phyloP scores from a whole-genome alignment of 2,329 filamentous ascomycete genomes.

The Pseudofabraea citricarpa region DNA sequence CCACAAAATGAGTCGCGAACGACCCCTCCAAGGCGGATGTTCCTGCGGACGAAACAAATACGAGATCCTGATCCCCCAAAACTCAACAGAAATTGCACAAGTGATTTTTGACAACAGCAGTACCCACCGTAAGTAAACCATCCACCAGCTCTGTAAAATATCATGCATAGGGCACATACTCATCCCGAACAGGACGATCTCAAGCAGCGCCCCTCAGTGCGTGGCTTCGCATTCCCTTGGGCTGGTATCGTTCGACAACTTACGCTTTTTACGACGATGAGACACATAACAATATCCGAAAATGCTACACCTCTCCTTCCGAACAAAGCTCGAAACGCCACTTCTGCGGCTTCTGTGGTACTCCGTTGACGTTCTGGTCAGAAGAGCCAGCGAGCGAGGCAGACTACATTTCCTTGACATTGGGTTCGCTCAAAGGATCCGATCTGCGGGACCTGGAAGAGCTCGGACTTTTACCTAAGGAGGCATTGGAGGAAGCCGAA shows the following conservation, averaged over 20 bases:
- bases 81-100: constrained; percentile 51
- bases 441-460: constrained; percentile 71
- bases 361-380: constrained; percentile 77
- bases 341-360: constrained; percentile 92
- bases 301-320: constrained; percentile 57
- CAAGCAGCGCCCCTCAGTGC: constrained; percentile 71
- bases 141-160: no score
- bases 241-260: constrained; percentile 75
- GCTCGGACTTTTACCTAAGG: constrained; percentile 63
- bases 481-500: constrained; percentile 30
- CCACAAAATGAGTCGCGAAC: constrained; percentile 38
- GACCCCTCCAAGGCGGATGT: constrained; percentile 69
- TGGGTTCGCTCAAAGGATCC: constrained; percentile 70
- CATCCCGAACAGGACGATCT: constrained; percentile 48
- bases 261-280: constrained; percentile 76
- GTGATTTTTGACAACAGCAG: constrained; percentile 55
- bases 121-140: constrained; percentile 64
- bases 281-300: constrained; percentile 59
- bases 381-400: constrained; percentile 67
- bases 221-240: constrained; percentile 77
- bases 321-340: constrained; percentile 58
- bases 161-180: no score
- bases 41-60: constrained; percentile 85
- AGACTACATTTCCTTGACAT: constrained; percentile 73
- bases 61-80: constrained; percentile 62